phyloP scores from a whole-genome alignment of 2,329 filamentous ascomycete genomes.

The Pleomassaria siparia region DNA sequence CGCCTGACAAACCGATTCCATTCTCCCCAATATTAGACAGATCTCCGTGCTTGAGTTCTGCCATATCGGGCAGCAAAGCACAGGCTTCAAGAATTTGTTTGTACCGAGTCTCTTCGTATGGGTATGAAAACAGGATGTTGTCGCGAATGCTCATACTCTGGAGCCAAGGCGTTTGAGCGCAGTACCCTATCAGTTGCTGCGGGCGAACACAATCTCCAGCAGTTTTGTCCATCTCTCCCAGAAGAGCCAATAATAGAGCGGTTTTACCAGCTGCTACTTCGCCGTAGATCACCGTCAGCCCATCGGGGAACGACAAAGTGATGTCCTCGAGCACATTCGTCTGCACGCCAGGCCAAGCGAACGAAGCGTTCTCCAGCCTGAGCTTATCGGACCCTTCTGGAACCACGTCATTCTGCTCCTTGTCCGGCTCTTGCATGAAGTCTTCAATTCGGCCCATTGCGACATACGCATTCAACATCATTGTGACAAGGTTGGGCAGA shows the following conservation, averaged over 20 bases:
- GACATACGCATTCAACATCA: conserved; percentile 78
- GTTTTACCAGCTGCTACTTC: conserved; percentile 67
- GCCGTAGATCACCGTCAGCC: conserved; percentile 63
- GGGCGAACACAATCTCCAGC: conserved; percentile 55
- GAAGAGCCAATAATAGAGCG: conserved; percentile 59
- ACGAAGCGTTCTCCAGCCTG: conserved; percentile 65
- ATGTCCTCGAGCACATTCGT: conserved; percentile 58
- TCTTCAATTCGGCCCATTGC: conserved; percentile 78
- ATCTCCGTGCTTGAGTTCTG: conserved; percentile 65
- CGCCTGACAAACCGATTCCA: conserved; percentile 62
- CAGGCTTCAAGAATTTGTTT: conserved; percentile 68
- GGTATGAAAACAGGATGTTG: conserved; percentile 65
- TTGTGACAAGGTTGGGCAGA: conserved; percentile 73
- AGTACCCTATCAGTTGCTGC: conserved; percentile 63
- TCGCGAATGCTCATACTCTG: conserved; percentile 71
- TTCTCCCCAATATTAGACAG: conserved; percentile 63
- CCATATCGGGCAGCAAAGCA: conserved; percentile 62
- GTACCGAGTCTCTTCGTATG: conserved; percentile 70
- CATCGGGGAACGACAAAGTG: conserved; percentile 56
- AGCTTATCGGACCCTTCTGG: conserved; percentile 42
- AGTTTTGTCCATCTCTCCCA: conserved; percentile 60
- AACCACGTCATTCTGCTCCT: conserved; percentile 54
- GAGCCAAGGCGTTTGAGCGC: conserved; percentile 67
- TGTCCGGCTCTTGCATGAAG: conserved; percentile 85
- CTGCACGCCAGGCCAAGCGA: conserved; percentile 74